These are phyloP conservation scores for Carex parvula DNA, from an alignment of 176 grass and related monocot genomes.

Conservation along the genomic window DNA sequence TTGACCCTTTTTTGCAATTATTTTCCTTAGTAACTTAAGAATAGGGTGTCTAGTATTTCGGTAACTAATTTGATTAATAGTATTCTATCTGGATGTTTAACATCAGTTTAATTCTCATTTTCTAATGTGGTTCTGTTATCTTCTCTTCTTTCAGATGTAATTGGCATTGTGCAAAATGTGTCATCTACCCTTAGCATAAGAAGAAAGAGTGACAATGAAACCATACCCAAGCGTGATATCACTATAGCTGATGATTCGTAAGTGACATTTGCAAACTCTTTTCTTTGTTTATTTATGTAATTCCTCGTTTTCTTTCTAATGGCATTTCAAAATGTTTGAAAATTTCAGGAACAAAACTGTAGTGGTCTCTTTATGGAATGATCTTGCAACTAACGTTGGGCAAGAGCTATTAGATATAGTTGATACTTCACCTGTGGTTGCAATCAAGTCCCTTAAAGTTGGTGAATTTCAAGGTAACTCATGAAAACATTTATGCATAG, in stretches of 20 bases:
- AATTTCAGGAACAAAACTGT: conserved; percentile 84
- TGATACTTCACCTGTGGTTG: conserved; percentile 60
- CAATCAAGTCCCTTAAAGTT: conserved; percentile 76
- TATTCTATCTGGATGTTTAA: neutral
- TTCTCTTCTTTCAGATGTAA: conserved; percentile 46
- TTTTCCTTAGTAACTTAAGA: neutral
- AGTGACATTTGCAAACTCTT: neutral
- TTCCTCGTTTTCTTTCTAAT: neutral
- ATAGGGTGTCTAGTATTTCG: neutral
- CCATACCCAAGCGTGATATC: conserved; percentile 81
- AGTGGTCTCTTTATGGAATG: conserved; percentile 75
- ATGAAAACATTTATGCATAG: neutral
- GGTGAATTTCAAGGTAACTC: conserved; percentile 80
- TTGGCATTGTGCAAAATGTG: conserved; percentile 77
- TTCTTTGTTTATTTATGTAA: neutral
- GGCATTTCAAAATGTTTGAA: neutral
- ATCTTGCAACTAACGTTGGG: conserved; percentile 81
- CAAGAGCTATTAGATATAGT: conserved; percentile 83
- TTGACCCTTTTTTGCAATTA: neutral
- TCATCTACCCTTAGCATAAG: conserved; percentile 75
- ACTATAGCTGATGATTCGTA: conserved; percentile 94
- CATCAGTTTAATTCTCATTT: neutral
- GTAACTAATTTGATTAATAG: neutral
- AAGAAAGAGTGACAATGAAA: conserved; percentile 69
- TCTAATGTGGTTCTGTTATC: conserved; percentile 10